These are phyloP conservation scores for Zygosaccharomyces pseudobailii DNA, from an alignment of 1,139 yeast genomes.

Conservation along the genomic window DNA sequence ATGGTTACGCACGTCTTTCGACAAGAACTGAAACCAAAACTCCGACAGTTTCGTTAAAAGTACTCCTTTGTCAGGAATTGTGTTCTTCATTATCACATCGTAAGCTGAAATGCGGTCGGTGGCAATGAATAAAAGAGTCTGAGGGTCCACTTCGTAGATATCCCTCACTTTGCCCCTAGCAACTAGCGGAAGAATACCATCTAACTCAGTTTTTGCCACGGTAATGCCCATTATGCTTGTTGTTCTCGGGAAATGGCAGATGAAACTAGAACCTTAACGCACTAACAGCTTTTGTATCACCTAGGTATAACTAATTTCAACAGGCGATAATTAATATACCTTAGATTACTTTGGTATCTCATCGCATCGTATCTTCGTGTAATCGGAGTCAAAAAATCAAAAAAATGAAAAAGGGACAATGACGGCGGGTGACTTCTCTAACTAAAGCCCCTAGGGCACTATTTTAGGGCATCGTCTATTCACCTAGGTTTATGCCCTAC, in stretches of 20 bases:
- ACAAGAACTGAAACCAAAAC: conserved; percentile 83
- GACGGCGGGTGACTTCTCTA: background rate
- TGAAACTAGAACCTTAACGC: background rate
- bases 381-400: conserved; percentile 2
- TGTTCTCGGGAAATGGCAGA: background rate
- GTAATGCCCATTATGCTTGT: conserved; percentile 9
- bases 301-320: background rate
- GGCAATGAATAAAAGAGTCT: conserved; percentile 82
- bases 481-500: background rate
- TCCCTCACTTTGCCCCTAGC: conserved; percentile 96
- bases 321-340: background rate
- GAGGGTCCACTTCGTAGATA: conserved; percentile 73
- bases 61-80: conserved; percentile 85
- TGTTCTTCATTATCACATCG: conserved; percentile 92
- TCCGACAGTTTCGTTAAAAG: conserved; percentile 79
- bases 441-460: background rate
- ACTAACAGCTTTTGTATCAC: background rate
- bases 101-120: conserved; percentile 97
- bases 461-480: background rate
- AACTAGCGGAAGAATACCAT: conserved; percentile 70
- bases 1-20: conserved; percentile 61
- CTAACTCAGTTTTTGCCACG: conserved; percentile 51
- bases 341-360: background rate
- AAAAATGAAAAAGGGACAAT: background rate
- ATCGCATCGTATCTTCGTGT: background rate